A percentile compares a stretch with the other conserved stretches of the same genome.
Evolutionary conservation across 192 early-diverging fungal genomes (phyloP).

Genomic region (Funneliformis geosporum): DNA sequence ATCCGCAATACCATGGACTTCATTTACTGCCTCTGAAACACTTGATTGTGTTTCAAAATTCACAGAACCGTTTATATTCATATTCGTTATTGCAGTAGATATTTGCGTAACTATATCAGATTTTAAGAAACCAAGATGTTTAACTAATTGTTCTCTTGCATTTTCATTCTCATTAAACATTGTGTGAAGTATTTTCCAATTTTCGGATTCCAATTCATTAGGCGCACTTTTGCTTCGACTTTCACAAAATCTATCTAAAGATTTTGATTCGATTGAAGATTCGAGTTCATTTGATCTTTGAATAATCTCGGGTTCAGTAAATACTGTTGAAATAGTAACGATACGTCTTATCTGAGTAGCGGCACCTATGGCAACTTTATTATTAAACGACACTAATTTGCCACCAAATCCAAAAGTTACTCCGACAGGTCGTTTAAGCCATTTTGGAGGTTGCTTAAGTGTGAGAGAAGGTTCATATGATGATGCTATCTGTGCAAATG

Average conservation of each 20-base stretch:
- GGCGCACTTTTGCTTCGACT: slow-evolving; percentile 35
- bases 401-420: slow-evolving; percentile 90
- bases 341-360: slow-evolving; percentile 35
- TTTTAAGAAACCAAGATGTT: slow-evolving; percentile 89
- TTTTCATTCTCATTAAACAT: slow-evolving; percentile 70
- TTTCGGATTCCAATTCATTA: slow-evolving; percentile 41
- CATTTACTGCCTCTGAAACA: background rate
- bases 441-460: slow-evolving; percentile 80
- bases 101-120: slow-evolving; percentile 63
- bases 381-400: slow-evolving; percentile 78
- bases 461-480: slow-evolving; percentile 44
- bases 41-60: slow-evolving; percentile 15
- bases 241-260: slow-evolving; percentile 45
- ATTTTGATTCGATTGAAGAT: slow-evolving; percentile 57
- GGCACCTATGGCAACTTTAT: slow-evolving; percentile 38
- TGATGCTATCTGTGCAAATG: slow-evolving; percentile 64
- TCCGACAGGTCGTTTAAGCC: slow-evolving; percentile 87
- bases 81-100: slow-evolving; percentile 48
- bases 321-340: slow-evolving; percentile 67
- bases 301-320: slow-evolving; percentile 74
- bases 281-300: slow-evolving; percentile 75
- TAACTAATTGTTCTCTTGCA: slow-evolving; percentile 77
- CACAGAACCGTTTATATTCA: slow-evolving; percentile 36
- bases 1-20: background rate
- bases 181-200: slow-evolving; percentile 83